phyloP scores from a whole-genome alignment of 129 eudicot species.

The Oenanthe sinensis region DNA sequence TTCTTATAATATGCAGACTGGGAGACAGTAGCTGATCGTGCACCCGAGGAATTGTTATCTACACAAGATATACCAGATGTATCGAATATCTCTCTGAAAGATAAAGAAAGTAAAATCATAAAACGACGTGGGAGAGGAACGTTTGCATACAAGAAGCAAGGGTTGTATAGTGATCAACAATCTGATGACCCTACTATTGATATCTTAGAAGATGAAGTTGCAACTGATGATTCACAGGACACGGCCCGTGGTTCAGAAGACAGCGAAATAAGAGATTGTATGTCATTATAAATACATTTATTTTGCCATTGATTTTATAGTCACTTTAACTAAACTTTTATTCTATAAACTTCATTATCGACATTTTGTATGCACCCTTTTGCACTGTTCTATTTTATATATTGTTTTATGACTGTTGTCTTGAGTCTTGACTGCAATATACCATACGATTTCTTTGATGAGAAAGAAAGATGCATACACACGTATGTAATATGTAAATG shows the following conservation, averaged over 20 bases:
- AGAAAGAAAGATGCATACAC: background rate
- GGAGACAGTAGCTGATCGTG: slow-evolving; percentile 93
- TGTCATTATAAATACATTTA: slow-evolving; percentile 10
- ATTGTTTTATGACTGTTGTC: background rate
- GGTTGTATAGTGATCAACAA: slow-evolving; percentile 63
- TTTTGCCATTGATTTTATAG: background rate
- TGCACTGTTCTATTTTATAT: background rate
- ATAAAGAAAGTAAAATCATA: slow-evolving; percentile 27
- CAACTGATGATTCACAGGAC: slow-evolving; percentile 27
- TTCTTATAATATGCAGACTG: slow-evolving; percentile 44
- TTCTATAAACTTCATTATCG: background rate
- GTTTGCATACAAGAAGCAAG: slow-evolving; percentile 60
- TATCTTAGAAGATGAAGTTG: slow-evolving; percentile 24
- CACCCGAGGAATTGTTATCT: slow-evolving; percentile 70
- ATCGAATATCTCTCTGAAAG: slow-evolving; percentile 52
- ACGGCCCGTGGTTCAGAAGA: slow-evolving; percentile 24
- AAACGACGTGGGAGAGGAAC: slow-evolving; percentile 92
- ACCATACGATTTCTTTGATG: background rate
- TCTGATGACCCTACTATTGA: slow-evolving; percentile 27
- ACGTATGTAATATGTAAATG: background rate
- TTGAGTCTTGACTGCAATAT: background rate
- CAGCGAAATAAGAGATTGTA: slow-evolving; percentile 33
- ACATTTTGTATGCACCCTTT: background rate
- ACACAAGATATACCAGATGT: slow-evolving; percentile 36
- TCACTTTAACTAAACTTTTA: background rate